A percentile compares a stretch with the other conserved stretches of the same genome.
Conservation (phyloP, 805 yeast genomes). For the Teunomyces atbi region DNA sequence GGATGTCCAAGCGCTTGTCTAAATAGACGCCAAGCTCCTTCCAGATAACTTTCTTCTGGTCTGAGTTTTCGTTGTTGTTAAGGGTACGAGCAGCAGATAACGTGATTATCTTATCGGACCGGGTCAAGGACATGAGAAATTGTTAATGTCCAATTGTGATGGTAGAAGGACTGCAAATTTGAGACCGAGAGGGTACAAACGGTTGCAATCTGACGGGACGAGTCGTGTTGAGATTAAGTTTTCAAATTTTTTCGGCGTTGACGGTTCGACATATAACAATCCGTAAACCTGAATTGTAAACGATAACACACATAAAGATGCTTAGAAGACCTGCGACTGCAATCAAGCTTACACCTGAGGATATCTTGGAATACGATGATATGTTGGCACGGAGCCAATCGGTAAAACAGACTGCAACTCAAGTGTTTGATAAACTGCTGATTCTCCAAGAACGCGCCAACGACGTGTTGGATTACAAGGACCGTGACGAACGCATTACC, state of each 20-base stretch:
- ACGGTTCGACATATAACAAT: conserved; percentile 2
- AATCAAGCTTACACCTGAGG: conserved; percentile 66
- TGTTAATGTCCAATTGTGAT: conserved; percentile 5
- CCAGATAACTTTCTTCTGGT: conserved; percentile 34
- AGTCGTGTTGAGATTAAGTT: conserved; percentile 1
- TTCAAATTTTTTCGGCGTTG: background rate
- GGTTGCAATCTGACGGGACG: conserved; percentile 2
- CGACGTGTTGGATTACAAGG: conserved; percentile 1
- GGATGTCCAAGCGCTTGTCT: conserved; percentile 36
- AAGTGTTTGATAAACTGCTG: background rate
- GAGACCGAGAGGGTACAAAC: background rate
- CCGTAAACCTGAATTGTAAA: conserved; percentile 29
- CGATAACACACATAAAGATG: conserved; percentile 38
- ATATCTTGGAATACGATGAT: conserved; percentile 52
- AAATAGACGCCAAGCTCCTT: conserved; percentile 44
- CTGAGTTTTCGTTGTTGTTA: conserved; percentile 15
- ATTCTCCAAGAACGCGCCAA: conserved; percentile 4
- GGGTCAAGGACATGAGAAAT: conserved; percentile 19
- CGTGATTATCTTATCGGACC: conserved; percentile 24
- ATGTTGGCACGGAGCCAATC: conserved; percentile 7
- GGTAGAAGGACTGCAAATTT: background rate
- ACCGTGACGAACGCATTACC: background rate
- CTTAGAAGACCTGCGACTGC: conserved; percentile 71
- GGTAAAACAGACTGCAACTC: background rate
- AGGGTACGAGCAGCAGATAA: conserved; percentile 26